phyloP scores from a whole-genome alignment of 176 grass and related monocot species.

The Phragmites australis region DNA sequence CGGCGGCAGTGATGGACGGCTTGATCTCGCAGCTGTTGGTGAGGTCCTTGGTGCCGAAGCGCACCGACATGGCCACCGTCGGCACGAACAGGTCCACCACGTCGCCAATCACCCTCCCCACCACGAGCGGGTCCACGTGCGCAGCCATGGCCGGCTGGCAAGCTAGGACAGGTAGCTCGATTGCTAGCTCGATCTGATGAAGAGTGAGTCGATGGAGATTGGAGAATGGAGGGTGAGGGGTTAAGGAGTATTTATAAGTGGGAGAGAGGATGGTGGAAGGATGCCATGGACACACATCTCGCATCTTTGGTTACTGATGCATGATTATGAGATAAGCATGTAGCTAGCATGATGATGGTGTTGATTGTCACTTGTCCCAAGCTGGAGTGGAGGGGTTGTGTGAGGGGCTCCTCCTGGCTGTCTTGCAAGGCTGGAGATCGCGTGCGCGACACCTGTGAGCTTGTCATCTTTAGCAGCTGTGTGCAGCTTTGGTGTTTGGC shows the following conservation, averaged over 20 bases:
- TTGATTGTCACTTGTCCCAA: background rate
- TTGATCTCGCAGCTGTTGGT: slow-evolving; percentile 72
- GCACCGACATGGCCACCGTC: slow-evolving; percentile 50
- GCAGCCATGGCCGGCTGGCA: slow-evolving; percentile 25
- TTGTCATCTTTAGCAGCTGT: background rate
- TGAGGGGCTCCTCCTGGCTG: background rate
- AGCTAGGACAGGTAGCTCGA: background rate
- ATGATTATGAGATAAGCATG: too few species aligned
- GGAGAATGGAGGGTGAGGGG: background rate
- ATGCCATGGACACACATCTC: slow-evolving; percentile 47
- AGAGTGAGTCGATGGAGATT: background rate
- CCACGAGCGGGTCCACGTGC: slow-evolving; percentile 64
- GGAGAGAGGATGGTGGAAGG: slow-evolving; percentile 27
- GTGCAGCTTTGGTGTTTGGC: background rate
- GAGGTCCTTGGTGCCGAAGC: slow-evolving; percentile 57
- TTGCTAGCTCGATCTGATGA: background rate
- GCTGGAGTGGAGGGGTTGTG: background rate
- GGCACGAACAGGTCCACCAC: slow-evolving; percentile 79
- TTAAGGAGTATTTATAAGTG: slow-evolving; percentile 40
- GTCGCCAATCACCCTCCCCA: slow-evolving; percentile 78
- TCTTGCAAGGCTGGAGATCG: background rate
- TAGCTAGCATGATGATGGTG: too few species aligned
- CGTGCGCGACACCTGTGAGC: background rate
- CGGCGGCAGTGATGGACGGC: slow-evolving; percentile 34
- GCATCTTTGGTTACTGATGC: too few species aligned